These are phyloP conservation scores for Solanum appendiculatum DNA, from an alignment of 257 asterid species.

Conservation along the genomic window DNA sequence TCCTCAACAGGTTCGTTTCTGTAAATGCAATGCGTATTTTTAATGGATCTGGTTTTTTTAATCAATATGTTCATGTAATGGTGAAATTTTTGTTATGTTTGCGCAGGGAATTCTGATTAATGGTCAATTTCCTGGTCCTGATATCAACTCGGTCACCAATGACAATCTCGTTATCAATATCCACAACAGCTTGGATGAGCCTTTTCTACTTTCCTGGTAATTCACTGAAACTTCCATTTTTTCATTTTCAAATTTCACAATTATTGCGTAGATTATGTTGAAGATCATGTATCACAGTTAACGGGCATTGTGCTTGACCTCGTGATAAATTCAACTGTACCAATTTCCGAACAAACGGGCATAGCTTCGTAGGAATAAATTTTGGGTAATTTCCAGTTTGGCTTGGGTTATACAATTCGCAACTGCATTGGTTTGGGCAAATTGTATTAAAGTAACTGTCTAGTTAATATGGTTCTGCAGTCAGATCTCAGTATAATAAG, in stretches of 20 bases:
- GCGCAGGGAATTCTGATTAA: conserved; percentile 81
- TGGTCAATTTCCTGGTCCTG: conserved; percentile 96
- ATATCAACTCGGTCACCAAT: conserved; percentile 73
- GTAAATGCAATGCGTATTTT: neutral
- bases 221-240: neutral
- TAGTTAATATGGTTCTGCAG: neutral
- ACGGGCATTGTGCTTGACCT: neutral
- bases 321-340: neutral
- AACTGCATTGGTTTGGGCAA: neutral
- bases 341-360: too few species aligned
- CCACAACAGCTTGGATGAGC: conserved; percentile 71
- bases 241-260: neutral
- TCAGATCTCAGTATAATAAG: neutral
- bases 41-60: neutral
- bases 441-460: neutral
- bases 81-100: neutral
- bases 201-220: conserved; percentile 94
- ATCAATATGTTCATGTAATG: neutral
- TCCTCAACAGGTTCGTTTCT: conserved; percentile 49
- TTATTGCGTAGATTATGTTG: neutral
- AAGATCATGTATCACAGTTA: neutral
- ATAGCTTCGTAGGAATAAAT: neutral
- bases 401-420: neutral
- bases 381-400: neutral
- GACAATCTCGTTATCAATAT: conserved; percentile 75